A percentile compares a stretch with the other conserved stretches of the same genome.
Evolutionary conservation across 352 stramenopile species (phyloP).

Genomic region (Plasmopara muralis): DNA sequence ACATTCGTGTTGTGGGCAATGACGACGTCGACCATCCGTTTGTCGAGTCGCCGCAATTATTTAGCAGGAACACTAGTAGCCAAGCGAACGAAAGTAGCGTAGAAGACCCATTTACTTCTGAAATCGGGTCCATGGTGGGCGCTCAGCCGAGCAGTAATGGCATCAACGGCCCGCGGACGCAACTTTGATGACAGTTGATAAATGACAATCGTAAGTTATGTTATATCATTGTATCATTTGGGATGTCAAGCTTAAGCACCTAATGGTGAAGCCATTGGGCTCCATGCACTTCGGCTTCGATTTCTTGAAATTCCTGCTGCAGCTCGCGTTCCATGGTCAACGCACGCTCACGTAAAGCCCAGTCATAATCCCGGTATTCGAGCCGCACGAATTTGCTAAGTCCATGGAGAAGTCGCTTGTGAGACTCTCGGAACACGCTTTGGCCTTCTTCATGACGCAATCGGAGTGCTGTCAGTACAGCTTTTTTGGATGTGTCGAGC

Average conservation of each 20-base stretch:
- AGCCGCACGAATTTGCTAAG: slow-evolving; percentile 60
- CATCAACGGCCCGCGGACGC: slow-evolving; percentile 29
- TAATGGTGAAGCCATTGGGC: slow-evolving; percentile 30
- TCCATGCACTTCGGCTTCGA: slow-evolving; percentile 30
- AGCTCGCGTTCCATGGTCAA: slow-evolving; percentile 59
- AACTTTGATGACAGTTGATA: slow-evolving; percentile 25
- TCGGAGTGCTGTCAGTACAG: slow-evolving; percentile 28
- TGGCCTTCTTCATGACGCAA: slow-evolving; percentile 37
- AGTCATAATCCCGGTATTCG: slow-evolving; percentile 37
- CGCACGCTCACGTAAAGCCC: slow-evolving; percentile 43
- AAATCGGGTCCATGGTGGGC: slow-evolving; percentile 56
- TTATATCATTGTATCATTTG: no score
- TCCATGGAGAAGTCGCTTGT: slow-evolving; percentile 39
- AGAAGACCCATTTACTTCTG: slow-evolving; percentile 43
- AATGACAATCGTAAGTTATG: no score
- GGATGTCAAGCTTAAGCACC: neutral
- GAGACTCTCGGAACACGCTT: slow-evolving; percentile 30
- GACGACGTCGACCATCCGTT: slow-evolving; percentile 30
- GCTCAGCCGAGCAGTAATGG: slow-evolving; percentile 19
- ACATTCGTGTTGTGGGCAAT: slow-evolving; percentile 48
- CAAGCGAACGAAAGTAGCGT: slow-evolving; percentile 13
- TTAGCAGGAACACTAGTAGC: slow-evolving; percentile 16
- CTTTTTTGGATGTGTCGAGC: slow-evolving; percentile 32
- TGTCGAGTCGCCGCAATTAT: slow-evolving; percentile 29
- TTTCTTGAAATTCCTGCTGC: slow-evolving; percentile 45